A percentile compares a stretch with the other conserved stretches of the same genome.
Evolutionary conservation across 2,329 filamentous ascomycete species (phyloP).

Genomic region (Verticillium isaacii): DNA sequence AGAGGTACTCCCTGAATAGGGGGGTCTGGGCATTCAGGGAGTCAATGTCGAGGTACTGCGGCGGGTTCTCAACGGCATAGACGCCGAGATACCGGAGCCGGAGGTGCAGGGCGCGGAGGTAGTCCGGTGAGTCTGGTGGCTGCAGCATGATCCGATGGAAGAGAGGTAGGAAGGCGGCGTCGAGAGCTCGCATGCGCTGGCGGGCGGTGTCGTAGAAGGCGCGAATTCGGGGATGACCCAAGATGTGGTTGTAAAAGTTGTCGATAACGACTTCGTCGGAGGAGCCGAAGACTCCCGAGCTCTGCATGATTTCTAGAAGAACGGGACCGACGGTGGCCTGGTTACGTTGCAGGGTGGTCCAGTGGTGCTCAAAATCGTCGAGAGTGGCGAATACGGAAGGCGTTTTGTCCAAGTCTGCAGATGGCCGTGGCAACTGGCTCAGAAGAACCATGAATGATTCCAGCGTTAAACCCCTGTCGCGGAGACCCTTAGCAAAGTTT

Average conservation of each 20-base stretch:
- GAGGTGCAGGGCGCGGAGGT: slow-evolving; percentile 26
- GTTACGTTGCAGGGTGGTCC: slow-evolving; percentile 9
- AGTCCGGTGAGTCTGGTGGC: slow-evolving; percentile 18
- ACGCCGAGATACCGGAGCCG: slow-evolving; percentile 22
- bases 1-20: slow-evolving; percentile 26
- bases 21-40: slow-evolving; percentile 17
- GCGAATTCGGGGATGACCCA: slow-evolving; percentile 12
- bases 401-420: slow-evolving; percentile 6
- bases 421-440: slow-evolving; percentile 13
- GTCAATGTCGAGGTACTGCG: slow-evolving; percentile 17
- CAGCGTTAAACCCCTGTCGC: slow-evolving; percentile 15
- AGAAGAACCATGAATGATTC: slow-evolving; percentile 20
- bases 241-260: slow-evolving; percentile 10
- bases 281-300: slow-evolving; percentile 4
- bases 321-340: slow-evolving; percentile 13
- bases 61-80: slow-evolving; percentile 22
- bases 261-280: slow-evolving; percentile 10
- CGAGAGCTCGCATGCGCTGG: slow-evolving; percentile 12
- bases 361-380: slow-evolving; percentile 19
- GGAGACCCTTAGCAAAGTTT: slow-evolving; percentile 15
- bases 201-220: slow-evolving; percentile 12
- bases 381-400: slow-evolving; percentile 16
- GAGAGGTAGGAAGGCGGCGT: slow-evolving; percentile 25
- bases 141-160: slow-evolving; percentile 23
- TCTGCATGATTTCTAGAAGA: slow-evolving; percentile 14